phyloP scores from a whole-genome alignment of 2,329 filamentous ascomycete species.

The Pseudogymnoascus sp. region DNA sequence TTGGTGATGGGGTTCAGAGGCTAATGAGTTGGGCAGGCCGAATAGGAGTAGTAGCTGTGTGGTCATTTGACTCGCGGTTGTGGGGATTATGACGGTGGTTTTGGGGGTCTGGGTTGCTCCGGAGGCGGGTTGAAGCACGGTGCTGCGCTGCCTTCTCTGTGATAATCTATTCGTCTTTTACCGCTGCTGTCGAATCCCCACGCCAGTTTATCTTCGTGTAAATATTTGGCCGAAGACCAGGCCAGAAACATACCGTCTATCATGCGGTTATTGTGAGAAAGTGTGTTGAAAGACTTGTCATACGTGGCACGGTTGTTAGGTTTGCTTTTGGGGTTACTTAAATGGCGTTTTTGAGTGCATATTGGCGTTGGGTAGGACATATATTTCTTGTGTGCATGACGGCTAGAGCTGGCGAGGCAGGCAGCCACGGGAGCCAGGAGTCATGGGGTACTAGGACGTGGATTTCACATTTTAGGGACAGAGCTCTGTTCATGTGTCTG shows the following conservation, averaged over 20 bases:
- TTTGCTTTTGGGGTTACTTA: not conserved
- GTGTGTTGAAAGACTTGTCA: not conserved
- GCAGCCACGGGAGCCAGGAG: not conserved
- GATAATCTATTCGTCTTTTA: too few relatives aligned
- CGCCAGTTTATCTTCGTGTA: not conserved
- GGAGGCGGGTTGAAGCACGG: not conserved
- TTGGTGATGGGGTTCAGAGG: not conserved
- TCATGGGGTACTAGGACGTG: not conserved
- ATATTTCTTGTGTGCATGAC: not conserved
- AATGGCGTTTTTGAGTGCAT: not conserved
- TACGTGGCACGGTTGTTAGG: not conserved
- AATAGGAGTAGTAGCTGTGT: constrained; percentile 6
- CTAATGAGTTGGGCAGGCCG: not conserved
- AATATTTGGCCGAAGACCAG: not conserved
- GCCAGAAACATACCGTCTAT: not conserved
- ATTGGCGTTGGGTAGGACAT: not conserved
- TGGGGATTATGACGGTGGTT: constrained; percentile 5
- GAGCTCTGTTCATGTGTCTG: not conserved
- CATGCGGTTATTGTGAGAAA: not conserved
- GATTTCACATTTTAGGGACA: not conserved
- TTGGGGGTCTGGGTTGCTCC: not conserved
- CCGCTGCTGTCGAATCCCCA: not conserved
- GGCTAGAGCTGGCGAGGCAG: not conserved
- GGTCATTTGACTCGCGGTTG: constrained; percentile 6
- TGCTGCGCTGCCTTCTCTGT: not conserved